These are phyloP conservation scores for Penstemon davidsonii DNA, from an alignment of 257 asterid species.

Conservation along the genomic window DNA sequence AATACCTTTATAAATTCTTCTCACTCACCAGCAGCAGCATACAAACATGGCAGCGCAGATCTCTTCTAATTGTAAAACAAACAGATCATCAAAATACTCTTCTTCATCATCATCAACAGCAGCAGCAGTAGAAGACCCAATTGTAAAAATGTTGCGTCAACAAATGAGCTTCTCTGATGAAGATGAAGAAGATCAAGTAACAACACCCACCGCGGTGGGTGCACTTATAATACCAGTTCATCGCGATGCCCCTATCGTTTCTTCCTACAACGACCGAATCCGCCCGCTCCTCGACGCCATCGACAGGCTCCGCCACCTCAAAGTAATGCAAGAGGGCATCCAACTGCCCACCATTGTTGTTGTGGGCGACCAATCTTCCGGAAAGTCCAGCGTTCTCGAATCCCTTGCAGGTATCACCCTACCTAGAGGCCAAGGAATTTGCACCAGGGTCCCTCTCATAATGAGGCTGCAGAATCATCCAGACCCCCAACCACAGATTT, in stretches of 20 bases:
- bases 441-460: slow-evolving; percentile 49
- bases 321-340: slow-evolving; percentile 53
- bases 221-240: too few relatives aligned
- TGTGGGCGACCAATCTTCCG: slow-evolving; percentile 53
- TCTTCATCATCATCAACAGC: too few relatives aligned
- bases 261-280: slow-evolving; percentile 41
- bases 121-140: too few relatives aligned
- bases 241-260: slow-evolving; percentile 34
- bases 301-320: slow-evolving; percentile 46
- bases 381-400: slow-evolving; percentile 54
- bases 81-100: neutral
- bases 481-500: slow-evolving; percentile 24
- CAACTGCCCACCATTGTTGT: slow-evolving; percentile 56
- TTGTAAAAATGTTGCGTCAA: too few relatives aligned
- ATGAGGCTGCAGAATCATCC: slow-evolving; percentile 39
- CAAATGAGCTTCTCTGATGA: too few relatives aligned
- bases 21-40: too few relatives aligned
- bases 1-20: too few relatives aligned
- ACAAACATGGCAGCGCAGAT: too few relatives aligned
- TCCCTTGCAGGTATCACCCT: slow-evolving; percentile 55
- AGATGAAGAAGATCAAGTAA: too few relatives aligned
- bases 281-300: slow-evolving; percentile 47
- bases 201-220: too few relatives aligned
- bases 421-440: slow-evolving; percentile 55
- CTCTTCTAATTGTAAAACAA: too few relatives aligned